A percentile compares a stretch with the other conserved stretches of the same genome.
phyloP scores from a whole-genome alignment of 1,139 yeast species.

The Yamadazyma membranifaciens region DNA sequence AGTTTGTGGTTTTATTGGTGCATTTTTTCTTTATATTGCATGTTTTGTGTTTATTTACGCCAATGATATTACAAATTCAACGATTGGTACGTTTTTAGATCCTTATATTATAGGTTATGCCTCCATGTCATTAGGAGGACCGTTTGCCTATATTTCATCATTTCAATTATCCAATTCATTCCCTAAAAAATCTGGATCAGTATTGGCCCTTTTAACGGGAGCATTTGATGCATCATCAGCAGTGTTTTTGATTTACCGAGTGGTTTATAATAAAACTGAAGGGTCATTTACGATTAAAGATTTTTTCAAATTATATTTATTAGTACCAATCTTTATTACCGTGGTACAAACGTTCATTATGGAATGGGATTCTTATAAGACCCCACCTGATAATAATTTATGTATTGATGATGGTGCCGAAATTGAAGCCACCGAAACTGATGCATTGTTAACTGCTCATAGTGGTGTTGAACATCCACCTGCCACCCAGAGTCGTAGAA shows the following conservation, averaged over 20 bases:
- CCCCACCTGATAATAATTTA: constrained; percentile 28
- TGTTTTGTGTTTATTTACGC: constrained; percentile 39
- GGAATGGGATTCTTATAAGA: constrained; percentile 42
- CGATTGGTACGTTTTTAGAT: constrained; percentile 23
- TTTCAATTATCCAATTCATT: constrained; percentile 47
- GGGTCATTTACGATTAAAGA: constrained; percentile 29
- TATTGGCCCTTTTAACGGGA: constrained; percentile 45
- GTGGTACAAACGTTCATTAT: constrained; percentile 39
- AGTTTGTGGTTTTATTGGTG: constrained; percentile 44
- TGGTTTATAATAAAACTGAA: constrained; percentile 26
- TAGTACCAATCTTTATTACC: constrained; percentile 41
- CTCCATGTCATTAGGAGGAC: constrained; percentile 46
- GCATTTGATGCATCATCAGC: constrained; percentile 51
- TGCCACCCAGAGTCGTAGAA: constrained; percentile 19
- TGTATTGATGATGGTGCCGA: constrained; percentile 24
- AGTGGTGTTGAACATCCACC: constrained; percentile 21
- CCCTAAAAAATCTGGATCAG: constrained; percentile 40
- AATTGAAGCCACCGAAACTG: constrained; percentile 17
- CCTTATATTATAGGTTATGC: constrained; percentile 44
- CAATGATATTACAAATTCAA: constrained; percentile 14
- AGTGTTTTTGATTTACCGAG: constrained; percentile 37
- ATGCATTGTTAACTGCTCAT: constrained; percentile 18
- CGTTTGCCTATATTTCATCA: constrained; percentile 44
- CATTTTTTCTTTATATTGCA: constrained; percentile 35
- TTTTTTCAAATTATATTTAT: constrained; percentile 36